These are phyloP conservation scores for Gremmenia infestans DNA, from an alignment of 2,329 filamentous ascomycete species.

Conservation along the genomic window DNA sequence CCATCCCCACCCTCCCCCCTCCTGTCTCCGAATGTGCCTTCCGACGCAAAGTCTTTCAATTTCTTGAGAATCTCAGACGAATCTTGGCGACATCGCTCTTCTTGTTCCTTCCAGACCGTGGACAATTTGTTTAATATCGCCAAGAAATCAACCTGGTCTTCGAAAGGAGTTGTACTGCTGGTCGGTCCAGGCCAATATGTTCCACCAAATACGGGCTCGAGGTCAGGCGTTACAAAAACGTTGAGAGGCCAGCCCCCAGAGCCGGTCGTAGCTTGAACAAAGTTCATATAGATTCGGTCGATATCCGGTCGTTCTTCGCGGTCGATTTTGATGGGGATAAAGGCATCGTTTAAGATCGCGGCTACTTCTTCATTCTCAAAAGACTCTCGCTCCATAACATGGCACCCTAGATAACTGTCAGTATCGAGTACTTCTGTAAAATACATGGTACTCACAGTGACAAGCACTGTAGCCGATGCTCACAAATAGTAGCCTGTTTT, in stretches of 20 bases:
- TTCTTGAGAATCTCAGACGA: constrained; percentile 78
- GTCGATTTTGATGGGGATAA: constrained; percentile 90
- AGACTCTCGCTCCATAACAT: constrained; percentile 89
- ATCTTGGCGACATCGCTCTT: constrained; percentile 75
- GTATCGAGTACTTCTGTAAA: not conserved
- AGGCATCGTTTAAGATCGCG: constrained; percentile 74
- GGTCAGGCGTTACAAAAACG: constrained; percentile 89
- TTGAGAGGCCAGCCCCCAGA: constrained; percentile 93
- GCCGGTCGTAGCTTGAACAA: constrained; percentile 87
- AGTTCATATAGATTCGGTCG: constrained; percentile 97
- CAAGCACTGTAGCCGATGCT: constrained; percentile 95
- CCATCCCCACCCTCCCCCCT: constrained; percentile 52
- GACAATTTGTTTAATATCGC: constrained; percentile 76
- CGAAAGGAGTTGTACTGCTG: constrained; percentile 35
- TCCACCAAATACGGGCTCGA: constrained; percentile 91
- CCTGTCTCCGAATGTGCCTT: constrained; percentile 61
- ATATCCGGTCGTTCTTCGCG: constrained; percentile 91
- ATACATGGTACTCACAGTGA: constrained; percentile 62
- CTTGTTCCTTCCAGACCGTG: constrained; percentile 74
- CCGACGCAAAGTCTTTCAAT: constrained; percentile 80
- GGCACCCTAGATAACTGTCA: constrained; percentile 54
- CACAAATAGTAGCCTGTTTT: constrained; percentile 87
- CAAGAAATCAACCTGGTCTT: constrained; percentile 71
- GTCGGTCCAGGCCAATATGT: constrained; percentile 76
- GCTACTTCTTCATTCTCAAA: constrained; percentile 83